Conservation (phyloP, 371 early-diverging fungal species). For the Mucor lusitanicus region DNA sequence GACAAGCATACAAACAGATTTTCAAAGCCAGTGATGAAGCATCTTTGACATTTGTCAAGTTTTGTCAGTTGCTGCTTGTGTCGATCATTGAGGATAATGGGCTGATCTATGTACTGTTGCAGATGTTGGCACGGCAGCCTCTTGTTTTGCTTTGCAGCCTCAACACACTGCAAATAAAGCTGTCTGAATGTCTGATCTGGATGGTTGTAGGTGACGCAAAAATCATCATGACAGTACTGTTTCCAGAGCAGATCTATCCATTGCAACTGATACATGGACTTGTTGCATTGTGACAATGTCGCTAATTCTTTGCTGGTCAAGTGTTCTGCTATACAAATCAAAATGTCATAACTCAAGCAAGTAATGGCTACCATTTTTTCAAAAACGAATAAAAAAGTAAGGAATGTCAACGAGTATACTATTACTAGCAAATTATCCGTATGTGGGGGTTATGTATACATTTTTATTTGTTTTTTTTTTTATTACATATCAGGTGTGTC, state of each 20-base stretch:
- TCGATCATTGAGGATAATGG: not conserved
- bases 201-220: slow-evolving; percentile 26
- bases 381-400: not conserved
- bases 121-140: slow-evolving; percentile 28
- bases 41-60: not conserved
- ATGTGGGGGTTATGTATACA: not conserved
- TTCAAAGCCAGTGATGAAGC: slow-evolving; percentile 9
- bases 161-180: slow-evolving; percentile 16
- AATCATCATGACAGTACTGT: slow-evolving; percentile 17
- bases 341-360: not conserved
- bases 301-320: not conserved
- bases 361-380: not conserved
- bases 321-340: slow-evolving; percentile 3
- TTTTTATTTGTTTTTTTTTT: slow-evolving; percentile 6
- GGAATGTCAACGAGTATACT: not conserved
- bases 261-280: slow-evolving; percentile 1
- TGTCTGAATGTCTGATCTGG: slow-evolving; percentile 28
- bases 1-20: slow-evolving; percentile 30
- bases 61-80: not conserved
- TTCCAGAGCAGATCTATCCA: slow-evolving; percentile 30
- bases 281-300: not conserved
- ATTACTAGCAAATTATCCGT: not conserved
- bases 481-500: too few species aligned
- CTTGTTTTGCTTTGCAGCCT: slow-evolving; percentile 2
- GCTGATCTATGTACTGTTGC: not conserved